These are phyloP conservation scores for Zanthoxylum bungeanum DNA, from an alignment of 345 rosid species.

Conservation along the genomic window DNA sequence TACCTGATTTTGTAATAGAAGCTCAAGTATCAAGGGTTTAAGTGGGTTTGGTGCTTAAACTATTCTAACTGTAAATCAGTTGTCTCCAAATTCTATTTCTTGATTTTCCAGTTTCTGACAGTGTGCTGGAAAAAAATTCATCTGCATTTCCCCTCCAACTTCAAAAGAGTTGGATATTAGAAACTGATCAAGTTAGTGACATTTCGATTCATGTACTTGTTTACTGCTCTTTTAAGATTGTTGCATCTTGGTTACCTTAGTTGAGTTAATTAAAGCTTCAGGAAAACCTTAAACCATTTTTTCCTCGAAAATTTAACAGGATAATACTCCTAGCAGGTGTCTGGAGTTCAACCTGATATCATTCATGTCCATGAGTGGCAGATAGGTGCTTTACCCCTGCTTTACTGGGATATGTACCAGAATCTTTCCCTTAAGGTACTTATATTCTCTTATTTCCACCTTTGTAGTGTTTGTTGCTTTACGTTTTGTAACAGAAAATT, in stretches of 20 bases:
- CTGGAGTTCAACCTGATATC: conserved; percentile 50
- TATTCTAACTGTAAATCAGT: not conserved
- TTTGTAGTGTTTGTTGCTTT: not conserved
- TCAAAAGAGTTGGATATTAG: not conserved
- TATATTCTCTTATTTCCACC: not conserved
- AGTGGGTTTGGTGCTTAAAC: not conserved
- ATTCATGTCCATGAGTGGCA: conserved; percentile 70
- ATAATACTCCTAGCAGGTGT: conserved; percentile 32
- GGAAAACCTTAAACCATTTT: not conserved
- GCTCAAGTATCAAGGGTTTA: not conserved
- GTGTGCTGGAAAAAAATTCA: conserved; percentile 1
- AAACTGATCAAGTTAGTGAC: conserved; percentile 6
- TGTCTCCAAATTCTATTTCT: not conserved
- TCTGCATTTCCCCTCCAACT: not conserved
- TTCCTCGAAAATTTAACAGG: conserved; percentile 5
- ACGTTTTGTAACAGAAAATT: not conserved
- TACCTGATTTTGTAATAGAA: not conserved
- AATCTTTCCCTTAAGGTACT: conserved; percentile 47
- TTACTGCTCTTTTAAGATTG: conserved; percentile 1
- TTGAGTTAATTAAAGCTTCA: not conserved
- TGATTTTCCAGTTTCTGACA: not conserved
- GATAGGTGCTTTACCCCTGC: conserved; percentile 50
- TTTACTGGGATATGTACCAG: conserved; percentile 63
- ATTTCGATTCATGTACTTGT: conserved; percentile 4
- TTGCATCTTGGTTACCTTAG: conserved; percentile 3